phyloP scores from a whole-genome alignment of 352 stramenopile species.

The Phytopythium vexans region DNA sequence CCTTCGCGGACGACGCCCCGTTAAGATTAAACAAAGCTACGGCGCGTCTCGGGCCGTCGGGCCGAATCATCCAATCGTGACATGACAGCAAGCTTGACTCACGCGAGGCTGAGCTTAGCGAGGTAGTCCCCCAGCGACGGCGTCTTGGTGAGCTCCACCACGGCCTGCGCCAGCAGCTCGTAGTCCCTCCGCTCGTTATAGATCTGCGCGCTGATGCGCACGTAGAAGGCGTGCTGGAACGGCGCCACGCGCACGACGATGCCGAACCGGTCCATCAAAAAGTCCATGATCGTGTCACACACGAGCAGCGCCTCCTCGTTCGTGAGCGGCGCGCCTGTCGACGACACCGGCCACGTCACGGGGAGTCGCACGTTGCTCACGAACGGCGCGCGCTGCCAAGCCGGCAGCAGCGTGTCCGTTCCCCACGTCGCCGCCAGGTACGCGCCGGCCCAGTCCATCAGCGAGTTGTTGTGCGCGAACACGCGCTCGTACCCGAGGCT shows the following conservation, averaged over 20 bases:
- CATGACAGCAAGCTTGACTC: too few relatives aligned
- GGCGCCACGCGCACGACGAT: slow-evolving; percentile 66
- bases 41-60: too few relatives aligned
- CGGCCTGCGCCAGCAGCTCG: slow-evolving; percentile 65
- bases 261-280: slow-evolving; percentile 68
- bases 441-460: slow-evolving; percentile 80
- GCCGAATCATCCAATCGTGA: neutral
- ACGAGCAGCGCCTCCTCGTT: slow-evolving; percentile 58
- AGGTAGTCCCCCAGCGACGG: slow-evolving; percentile 64
- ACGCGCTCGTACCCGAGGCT: slow-evolving; percentile 72
- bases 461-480: slow-evolving; percentile 76
- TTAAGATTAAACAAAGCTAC: too few relatives aligned
- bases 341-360: slow-evolving; percentile 52
- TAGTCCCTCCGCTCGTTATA: slow-evolving; percentile 84
- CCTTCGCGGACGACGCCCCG: too few relatives aligned
- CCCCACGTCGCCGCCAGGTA: slow-evolving; percentile 73
- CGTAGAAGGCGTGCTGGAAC: slow-evolving; percentile 70
- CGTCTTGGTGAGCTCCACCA: slow-evolving; percentile 71
- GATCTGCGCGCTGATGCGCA: slow-evolving; percentile 81
- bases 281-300: slow-evolving; percentile 79
- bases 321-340: slow-evolving; percentile 41
- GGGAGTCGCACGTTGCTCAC: slow-evolving; percentile 79
- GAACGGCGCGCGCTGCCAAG: slow-evolving; percentile 80
- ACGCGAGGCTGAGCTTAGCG: slow-evolving; percentile 48
- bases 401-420: slow-evolving; percentile 64